These are phyloP conservation scores for Myriosclerotinia scirpicola DNA, from an alignment of 2,329 filamentous ascomycete species.

Conservation along the genomic window DNA sequence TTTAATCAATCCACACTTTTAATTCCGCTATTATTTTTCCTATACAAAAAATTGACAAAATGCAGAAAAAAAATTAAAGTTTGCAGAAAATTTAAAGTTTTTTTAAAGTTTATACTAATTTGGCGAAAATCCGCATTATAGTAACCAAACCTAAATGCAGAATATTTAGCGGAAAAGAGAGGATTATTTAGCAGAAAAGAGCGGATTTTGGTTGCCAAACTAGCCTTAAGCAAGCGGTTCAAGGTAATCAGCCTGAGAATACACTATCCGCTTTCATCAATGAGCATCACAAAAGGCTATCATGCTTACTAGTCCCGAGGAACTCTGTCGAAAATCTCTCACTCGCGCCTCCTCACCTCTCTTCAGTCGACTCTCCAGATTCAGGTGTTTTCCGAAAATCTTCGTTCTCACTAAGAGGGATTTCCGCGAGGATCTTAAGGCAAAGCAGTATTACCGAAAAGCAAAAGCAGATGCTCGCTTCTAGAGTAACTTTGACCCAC, in stretches of 20 bases:
- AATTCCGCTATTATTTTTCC: too few species aligned
- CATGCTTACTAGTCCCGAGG: not conserved
- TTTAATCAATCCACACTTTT: too few species aligned
- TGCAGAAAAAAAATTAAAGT: too few species aligned
- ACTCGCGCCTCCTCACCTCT: not conserved
- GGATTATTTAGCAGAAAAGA: too few species aligned
- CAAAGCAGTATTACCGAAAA: not conserved
- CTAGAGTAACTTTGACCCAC: not conserved
- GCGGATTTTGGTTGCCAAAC: too few species aligned
- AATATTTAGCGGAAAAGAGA: too few species aligned
- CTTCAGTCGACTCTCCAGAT: not conserved
- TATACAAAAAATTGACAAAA: too few species aligned
- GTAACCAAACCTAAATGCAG: too few species aligned
- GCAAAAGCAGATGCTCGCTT: not conserved
- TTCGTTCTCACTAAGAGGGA: not conserved
- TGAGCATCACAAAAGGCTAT: not conserved
- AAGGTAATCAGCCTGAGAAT: not conserved
- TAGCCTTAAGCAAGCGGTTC: not conserved
- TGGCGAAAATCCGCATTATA: too few species aligned
- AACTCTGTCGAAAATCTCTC: not conserved
- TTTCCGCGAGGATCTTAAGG: not conserved
- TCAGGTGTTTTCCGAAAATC: not conserved
- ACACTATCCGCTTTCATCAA: not conserved
- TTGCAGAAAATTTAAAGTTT: too few species aligned
- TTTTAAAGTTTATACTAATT: too few species aligned